These are phyloP conservation scores for Alternaria gaisen DNA, from an alignment of 2,329 filamentous ascomycete genomes.

Conservation along the genomic window DNA sequence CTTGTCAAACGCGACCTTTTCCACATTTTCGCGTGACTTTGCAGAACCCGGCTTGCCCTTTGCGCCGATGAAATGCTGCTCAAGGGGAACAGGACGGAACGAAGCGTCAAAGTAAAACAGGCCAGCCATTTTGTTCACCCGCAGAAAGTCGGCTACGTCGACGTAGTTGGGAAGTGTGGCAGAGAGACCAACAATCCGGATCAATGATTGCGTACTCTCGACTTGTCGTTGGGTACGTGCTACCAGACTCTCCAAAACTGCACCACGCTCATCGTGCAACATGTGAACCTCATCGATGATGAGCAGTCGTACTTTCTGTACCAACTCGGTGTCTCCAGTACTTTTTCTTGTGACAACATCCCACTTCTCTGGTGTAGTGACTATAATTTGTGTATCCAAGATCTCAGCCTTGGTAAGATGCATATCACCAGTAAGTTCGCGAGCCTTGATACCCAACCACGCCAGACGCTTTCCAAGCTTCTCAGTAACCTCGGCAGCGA, in stretches of 20 bases:
- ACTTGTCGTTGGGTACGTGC: constrained; percentile 95
- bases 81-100: constrained; percentile 92
- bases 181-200: constrained; percentile 93
- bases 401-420: constrained; percentile 97
- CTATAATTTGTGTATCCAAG: constrained; percentile 94
- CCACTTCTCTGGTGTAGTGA: constrained; percentile 99
- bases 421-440: constrained; percentile 98
- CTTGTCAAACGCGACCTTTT: constrained; percentile 89
- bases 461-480: constrained; percentile 91
- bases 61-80: constrained; percentile 97
- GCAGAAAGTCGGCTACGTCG: constrained; percentile 95
- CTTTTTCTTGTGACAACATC: constrained; percentile 97
- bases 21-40: constrained; percentile 86
- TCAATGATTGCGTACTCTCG: constrained; percentile 96
- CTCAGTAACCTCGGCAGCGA: constrained; percentile 94
- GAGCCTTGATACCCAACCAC: constrained; percentile 91
- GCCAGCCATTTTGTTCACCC: constrained; percentile 91
- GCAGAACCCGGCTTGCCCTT: constrained; percentile 88
- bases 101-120: constrained; percentile 97
- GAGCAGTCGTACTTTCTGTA: constrained; percentile 93
- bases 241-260: constrained; percentile 94
- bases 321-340: constrained; percentile 94
- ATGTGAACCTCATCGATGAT: constrained; percentile 99
- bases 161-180: constrained; percentile 96
- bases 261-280: constrained; percentile 96